A percentile compares a stretch with the other conserved stretches of the same genome.
phyloP scores from a whole-genome alignment of 2,329 filamentous ascomycete species.

The Curvularia lunata region DNA sequence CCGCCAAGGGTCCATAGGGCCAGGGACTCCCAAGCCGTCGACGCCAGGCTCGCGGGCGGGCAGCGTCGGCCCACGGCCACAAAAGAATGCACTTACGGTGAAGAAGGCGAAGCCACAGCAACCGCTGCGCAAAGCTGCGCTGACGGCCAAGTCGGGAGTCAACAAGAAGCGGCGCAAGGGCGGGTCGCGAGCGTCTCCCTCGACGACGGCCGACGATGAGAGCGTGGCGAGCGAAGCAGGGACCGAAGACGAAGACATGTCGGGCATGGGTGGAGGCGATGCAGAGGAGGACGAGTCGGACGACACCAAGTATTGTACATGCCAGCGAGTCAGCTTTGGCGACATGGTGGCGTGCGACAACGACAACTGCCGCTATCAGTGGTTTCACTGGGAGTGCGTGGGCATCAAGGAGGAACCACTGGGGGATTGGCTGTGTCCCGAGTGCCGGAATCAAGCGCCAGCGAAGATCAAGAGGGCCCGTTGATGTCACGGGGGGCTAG shows the following conservation, averaged over 20 bases:
- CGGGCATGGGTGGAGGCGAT: constrained; percentile 49
- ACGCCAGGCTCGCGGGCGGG: constrained; percentile 64
- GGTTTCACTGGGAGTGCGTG: constrained; percentile 80
- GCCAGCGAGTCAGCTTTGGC: constrained; percentile 82
- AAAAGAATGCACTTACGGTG: constrained; percentile 55
- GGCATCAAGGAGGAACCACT: constrained; percentile 58
- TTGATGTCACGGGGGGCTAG: constrained; percentile 18
- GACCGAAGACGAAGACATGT: constrained; percentile 60
- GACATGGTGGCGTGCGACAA: constrained; percentile 93
- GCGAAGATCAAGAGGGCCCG: constrained; percentile 52
- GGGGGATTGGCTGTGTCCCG: constrained; percentile 59
- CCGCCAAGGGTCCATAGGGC: constrained; percentile 66
- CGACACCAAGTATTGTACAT: constrained; percentile 79
- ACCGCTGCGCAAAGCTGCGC: constrained; percentile 46
- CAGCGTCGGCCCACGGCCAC: constrained; percentile 61
- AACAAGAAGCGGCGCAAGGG: constrained; percentile 49
- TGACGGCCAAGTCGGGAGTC: constrained; percentile 44
- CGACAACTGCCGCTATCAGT: constrained; percentile 78
- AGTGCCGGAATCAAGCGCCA: constrained; percentile 48
- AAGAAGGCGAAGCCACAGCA: constrained; percentile 65
- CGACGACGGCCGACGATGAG: constrained; percentile 58
- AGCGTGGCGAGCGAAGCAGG: constrained; percentile 57
- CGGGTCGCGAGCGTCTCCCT: constrained; percentile 49
- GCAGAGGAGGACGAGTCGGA: constrained; percentile 72
- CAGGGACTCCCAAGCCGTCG: constrained; percentile 66